These are phyloP conservation scores for Carpinus fangiana DNA, from an alignment of 306 rosid genomes.

Conservation along the genomic window DNA sequence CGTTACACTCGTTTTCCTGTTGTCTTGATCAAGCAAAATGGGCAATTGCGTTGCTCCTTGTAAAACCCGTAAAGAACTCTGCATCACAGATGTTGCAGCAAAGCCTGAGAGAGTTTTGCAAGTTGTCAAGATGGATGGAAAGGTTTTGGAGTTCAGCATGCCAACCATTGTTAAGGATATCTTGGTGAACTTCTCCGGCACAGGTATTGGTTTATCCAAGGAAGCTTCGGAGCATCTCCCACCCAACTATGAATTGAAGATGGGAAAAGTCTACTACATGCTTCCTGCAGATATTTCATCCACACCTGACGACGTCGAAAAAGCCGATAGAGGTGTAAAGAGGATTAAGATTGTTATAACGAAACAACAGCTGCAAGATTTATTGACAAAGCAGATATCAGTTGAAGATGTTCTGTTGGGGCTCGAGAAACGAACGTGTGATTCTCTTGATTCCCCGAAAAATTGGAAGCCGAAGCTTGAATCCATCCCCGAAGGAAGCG, in stretches of 20 bases:
- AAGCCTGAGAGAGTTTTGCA: constrained; percentile 35
- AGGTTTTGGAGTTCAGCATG: constrained; percentile 43
- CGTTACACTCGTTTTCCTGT: too few relatives aligned
- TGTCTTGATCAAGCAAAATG: constrained; percentile 34
- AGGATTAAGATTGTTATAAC: constrained; percentile 67
- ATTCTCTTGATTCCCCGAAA: constrained; percentile 4
- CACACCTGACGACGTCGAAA: not conserved
- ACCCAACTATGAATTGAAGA: constrained; percentile 45
- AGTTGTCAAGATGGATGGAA: constrained; percentile 60
- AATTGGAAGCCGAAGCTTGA: constrained; percentile 53
- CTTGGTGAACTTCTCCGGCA: constrained; percentile 35
- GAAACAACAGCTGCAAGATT: constrained; percentile 58
- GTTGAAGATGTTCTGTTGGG: constrained; percentile 44
- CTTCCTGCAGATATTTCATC: constrained; percentile 29
- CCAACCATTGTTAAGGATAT: constrained; percentile 57
- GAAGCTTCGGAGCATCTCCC: constrained; percentile 42
- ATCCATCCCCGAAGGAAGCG: constrained; percentile 62
- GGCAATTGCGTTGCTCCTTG: constrained; percentile 52
- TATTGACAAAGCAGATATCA: constrained; percentile 54
- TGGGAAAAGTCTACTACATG: constrained; percentile 59
- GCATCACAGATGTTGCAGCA: not conserved
- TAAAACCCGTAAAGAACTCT: constrained; percentile 26
- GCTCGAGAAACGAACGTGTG: constrained; percentile 9
- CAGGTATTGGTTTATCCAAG: constrained; percentile 42
- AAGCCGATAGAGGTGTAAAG: constrained; percentile 22